Evolutionary conservation across 106 monocot genomes (phyloP).

Genomic region (Dioscorea zingiberensis): DNA sequence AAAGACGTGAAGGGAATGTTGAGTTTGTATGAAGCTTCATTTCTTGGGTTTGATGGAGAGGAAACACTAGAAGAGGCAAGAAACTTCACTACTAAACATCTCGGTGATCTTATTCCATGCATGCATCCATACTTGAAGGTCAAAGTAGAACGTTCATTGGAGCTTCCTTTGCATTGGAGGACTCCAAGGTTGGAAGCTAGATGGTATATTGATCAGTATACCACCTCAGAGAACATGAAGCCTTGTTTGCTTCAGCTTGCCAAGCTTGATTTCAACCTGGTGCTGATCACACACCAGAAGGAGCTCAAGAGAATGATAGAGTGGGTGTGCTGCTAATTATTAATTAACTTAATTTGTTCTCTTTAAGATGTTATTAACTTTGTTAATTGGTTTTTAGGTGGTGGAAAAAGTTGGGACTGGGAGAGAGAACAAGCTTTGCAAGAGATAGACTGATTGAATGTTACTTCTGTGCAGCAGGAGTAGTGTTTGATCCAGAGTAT

Average conservation of each 20-base stretch:
- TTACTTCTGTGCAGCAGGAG: slow-evolving; percentile 23
- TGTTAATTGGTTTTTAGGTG: slow-evolving; percentile 15
- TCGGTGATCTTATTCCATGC: neutral
- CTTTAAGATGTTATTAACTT: neutral
- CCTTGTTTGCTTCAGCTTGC: slow-evolving; percentile 39
- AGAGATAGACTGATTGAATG: slow-evolving; percentile 39
- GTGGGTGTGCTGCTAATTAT: slow-evolving; percentile 12
- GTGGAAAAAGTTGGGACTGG: slow-evolving; percentile 24
- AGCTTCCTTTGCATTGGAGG: slow-evolving; percentile 55
- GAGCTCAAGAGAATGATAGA: slow-evolving; percentile 20
- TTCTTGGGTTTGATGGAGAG: slow-evolving; percentile 26
- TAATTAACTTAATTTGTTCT: neutral
- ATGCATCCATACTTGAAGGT: slow-evolving; percentile 2
- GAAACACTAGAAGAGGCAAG: slow-evolving; percentile 19
- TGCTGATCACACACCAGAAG: slow-evolving; percentile 12
- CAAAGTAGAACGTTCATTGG: slow-evolving; percentile 33
- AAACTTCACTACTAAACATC: slow-evolving; percentile 14
- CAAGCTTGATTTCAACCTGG: slow-evolving; percentile 48
- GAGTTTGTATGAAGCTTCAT: slow-evolving; percentile 42
- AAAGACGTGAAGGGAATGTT: slow-evolving; percentile 22
- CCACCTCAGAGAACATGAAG: slow-evolving; percentile 14
- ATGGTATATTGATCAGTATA: slow-evolving; percentile 39
- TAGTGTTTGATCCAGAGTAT: slow-evolving; percentile 22
- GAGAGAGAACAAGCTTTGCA: slow-evolving; percentile 29
- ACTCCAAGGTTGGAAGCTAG: slow-evolving; percentile 30